Base-by-base conservation (phyloP, 2,329 filamentous ascomycete genomes). In the Paecilomyces niveus region DNA sequence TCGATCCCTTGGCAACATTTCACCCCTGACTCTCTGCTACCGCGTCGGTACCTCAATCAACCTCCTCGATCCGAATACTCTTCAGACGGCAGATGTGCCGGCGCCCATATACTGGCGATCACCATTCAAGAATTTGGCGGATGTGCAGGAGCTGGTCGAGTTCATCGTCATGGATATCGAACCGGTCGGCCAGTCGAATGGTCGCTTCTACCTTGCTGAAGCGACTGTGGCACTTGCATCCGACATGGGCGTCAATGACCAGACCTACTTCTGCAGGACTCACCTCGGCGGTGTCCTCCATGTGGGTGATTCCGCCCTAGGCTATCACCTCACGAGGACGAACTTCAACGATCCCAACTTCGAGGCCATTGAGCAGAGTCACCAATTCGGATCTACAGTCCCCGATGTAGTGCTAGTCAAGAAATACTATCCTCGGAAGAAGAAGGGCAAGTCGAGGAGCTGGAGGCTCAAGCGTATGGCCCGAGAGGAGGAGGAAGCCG, bases 101-200 rank as follows among this genome's bases (percentile, higher is more conserved):
- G 84, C 89, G 1, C 82, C 87, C 3, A 84, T 92, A 54, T 99
- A 95, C 80, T 99, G 94, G 94, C 84, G 94, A 56, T 83, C 88
- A 9, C 94, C 94, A 0, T 97, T 99, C 78, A 80, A 81, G 22
- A 86, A 90, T 1, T 82, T 99, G 10, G 88, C 93, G 1, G 92
- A 97, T 64, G 86, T 92, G 1, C 85, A 87, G 58, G 88, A 95
- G 57, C 82, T 99, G 13, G 87, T 90, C 22, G 94, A 99, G 74
- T 99, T 97, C 69, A 86, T 97, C 59, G 82, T 99, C 45, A 89
- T 99, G 79, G 94, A 99, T 69, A 93, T 97, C 61, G 94, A 99
- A 72, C 86, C 87, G 0, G 81, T 88, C 0, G 89, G 88, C 31
- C 81, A 82, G 22, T 83, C 85, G 59, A 91, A 89, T 67, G 94